Evolutionary conservation across 2,329 filamentous ascomycete species (phyloP), one percentile per base, ranked within the genome.

Genomic region (Drechslerella stenobrocha): DNA sequence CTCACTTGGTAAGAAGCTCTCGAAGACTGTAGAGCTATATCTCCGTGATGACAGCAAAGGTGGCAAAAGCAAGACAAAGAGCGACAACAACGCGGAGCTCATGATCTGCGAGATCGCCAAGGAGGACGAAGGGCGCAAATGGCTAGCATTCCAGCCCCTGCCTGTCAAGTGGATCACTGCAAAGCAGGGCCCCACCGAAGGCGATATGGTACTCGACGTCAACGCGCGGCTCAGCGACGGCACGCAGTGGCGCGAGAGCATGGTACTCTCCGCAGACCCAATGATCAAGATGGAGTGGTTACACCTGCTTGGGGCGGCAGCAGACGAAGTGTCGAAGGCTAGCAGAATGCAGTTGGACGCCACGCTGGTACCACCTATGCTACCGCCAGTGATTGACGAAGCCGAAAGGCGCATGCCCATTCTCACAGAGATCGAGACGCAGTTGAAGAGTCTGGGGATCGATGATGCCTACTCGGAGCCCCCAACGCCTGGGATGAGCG

Each of bases 61-160:
- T 9, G 53, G 53, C 11, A 66, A 59, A 22, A 55, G 47, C 24
- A 70, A 84, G 22, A 80, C 82, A n/a, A 82, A 83, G 48, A 80
- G 82, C 32, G 82, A 83, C 2, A 83, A 87, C 70, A 79, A 83
- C 48, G 90, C 92, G 4, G 93, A 98, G 75, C 76, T 98, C n/a
- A 82, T 98, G 20, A 87, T 98, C 59, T 91, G 92, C 71, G 91
- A 97, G 76, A 84, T 90, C n/a, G 90, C 90, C 44, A 82, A 84
- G 52, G 81, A 82, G 3, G 85, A 87, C 11, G 84, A 85, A 53
- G 79, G 80, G 26, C 48, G 65, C 23, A 74, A 73, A 24, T 97
- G 90, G 85, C 82, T 98, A 2, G 81, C 98, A 0, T 96, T 98
- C 73, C 88, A 91, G n/a, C 92, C 93, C 0, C 81, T 96, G n/a